phyloP scores from a whole-genome alignment of 2,329 filamentous ascomycete genomes.

The Colletotrichum falcatum region DNA sequence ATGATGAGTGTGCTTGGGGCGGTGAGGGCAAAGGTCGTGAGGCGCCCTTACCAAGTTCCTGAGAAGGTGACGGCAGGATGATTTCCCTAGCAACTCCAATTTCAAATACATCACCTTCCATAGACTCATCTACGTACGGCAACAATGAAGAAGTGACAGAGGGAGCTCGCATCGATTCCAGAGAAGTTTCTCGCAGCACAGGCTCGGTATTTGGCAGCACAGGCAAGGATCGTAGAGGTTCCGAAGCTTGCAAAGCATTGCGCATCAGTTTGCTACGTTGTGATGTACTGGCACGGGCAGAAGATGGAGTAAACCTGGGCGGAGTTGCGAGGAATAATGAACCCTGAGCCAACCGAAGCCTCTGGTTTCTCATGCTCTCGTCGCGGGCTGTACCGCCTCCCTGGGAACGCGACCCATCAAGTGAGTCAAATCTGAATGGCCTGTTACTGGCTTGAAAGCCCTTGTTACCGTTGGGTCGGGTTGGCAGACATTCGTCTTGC shows the following conservation, averaged over 20 bases:
- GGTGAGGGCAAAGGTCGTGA: constrained; percentile 4
- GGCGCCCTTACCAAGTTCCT: not conserved
- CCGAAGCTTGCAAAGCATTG: constrained; percentile 43
- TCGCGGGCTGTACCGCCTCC: not conserved
- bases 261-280: constrained; percentile 50
- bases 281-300: constrained; percentile 41
- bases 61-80: not conserved
- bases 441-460: not conserved
- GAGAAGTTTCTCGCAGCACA: constrained; percentile 40
- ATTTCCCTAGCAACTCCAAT: constrained; percentile 44
- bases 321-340: constrained; percentile 42
- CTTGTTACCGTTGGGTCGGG: not conserved
- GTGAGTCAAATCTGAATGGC: not conserved
- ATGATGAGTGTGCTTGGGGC: constrained; percentile 27
- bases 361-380: constrained; percentile 35
- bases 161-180: constrained; percentile 36
- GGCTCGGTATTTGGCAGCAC: constrained; percentile 44
- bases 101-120: constrained; percentile 44
- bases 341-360: constrained; percentile 30
- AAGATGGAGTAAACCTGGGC: constrained; percentile 45
- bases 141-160: constrained; percentile 46
- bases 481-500: not conserved
- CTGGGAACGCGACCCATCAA: constrained; percentile 21
- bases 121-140: constrained; percentile 39
- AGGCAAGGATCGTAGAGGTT: constrained; percentile 47